Evolutionary conservation across 2,329 filamentous ascomycete genomes (phyloP), one percentile per base, ranked within the genome.

Genomic region (Colletotrichum salicis): DNA sequence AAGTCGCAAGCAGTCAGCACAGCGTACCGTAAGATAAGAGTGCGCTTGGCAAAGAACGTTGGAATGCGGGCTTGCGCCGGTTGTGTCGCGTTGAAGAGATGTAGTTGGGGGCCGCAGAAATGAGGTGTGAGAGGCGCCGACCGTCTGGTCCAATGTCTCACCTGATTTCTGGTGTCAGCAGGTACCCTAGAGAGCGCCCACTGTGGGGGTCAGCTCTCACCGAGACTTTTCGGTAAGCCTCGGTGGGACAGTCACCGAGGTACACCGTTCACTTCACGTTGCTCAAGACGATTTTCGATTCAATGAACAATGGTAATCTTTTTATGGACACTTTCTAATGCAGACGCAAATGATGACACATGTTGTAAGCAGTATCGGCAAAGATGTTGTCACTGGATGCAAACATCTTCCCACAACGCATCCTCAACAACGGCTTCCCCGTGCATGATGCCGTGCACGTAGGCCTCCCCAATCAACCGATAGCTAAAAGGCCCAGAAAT

Each of bases 391-490:
- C 37, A 70, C 22, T 19, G 29, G 37, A 70, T 61, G 27, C 63
- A 41, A 1, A 70, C 29, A 19, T 71, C 64, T 24, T 67, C 56
- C 68, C 68, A 71, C 1, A 13, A 10, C 19, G 5, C 19, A 1
- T 13, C 22, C 22, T 62, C 51, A 13, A 22, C 19, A 8, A 64
- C 37, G 5, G 65, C 59, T 19, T 71, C 65, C 12, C 69, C 69
- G 11, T 69, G 69, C 69, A 70, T 71, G 33, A 70, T 69, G n/a
- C 69, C 69, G n/a, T 70, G 69, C 24, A 59, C 4, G 15, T 64
- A 70, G 6, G 58, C 60, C 45, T 71, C 65, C 15, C 69, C 69
- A 2, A 71, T 19, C 22, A 71, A 15, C n/a, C 29, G 41, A 7
- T 70, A 54, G 12, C 22, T 22, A 12, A 35, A 54, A 4, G 64